These are phyloP conservation scores for Hanseniaspora nectarophila DNA, from an alignment of 805 yeast genomes.

Conservation along the genomic window DNA sequence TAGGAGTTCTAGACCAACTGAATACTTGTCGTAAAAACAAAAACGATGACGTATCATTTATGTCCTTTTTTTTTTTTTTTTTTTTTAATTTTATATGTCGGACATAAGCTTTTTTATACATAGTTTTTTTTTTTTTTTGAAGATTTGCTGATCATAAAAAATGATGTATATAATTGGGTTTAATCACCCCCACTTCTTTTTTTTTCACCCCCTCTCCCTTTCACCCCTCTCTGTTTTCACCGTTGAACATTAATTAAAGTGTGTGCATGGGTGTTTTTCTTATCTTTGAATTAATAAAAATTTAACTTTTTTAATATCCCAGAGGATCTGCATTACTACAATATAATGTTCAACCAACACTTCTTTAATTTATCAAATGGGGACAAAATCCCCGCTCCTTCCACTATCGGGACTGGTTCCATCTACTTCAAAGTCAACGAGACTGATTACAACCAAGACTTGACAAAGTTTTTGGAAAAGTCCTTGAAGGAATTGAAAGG, in stretches of 20 bases:
- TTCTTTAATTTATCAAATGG: constrained; percentile 29
- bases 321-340: background rate
- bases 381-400: constrained; percentile 36
- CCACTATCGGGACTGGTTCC: constrained; percentile 49
- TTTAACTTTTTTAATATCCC: no score
- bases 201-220: no score
- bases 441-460: constrained; percentile 23
- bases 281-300: background rate
- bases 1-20: no score
- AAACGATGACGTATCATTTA: no score
- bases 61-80: no score
- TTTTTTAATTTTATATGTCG: no score
- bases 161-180: no score
- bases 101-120: no score
- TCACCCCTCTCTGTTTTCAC: no score
- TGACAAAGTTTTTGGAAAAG: constrained; percentile 24
- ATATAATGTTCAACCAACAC: constrained; percentile 19
- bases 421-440: constrained; percentile 37
- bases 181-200: background rate
- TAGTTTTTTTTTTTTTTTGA: no score
- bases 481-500: constrained; percentile 34
- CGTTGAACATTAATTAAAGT: background rate
- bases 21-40: no score
- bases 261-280: background rate
- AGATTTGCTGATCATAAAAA: no score